Conservation (phyloP, 306 rosid species). For the Cucurbita pepo region DNA sequence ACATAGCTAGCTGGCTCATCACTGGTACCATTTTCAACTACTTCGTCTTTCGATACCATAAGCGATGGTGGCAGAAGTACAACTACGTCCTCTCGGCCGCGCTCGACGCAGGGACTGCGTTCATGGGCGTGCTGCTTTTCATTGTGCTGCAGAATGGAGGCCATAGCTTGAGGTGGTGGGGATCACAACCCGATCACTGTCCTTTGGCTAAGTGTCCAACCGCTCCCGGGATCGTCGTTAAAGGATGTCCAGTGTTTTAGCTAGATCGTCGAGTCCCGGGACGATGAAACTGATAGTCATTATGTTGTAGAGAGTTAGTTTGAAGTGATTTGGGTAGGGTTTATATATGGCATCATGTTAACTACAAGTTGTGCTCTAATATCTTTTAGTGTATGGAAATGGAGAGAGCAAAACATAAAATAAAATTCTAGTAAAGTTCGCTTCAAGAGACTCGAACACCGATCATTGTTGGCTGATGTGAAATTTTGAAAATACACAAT, state of each 20-base stretch:
- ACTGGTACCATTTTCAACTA: slow-evolving; percentile 84
- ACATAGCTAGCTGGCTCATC: slow-evolving; percentile 88
- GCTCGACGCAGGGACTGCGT: slow-evolving; percentile 89
- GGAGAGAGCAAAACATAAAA: neutral
- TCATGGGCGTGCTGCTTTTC: slow-evolving; percentile 86
- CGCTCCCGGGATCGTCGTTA: slow-evolving; percentile 65
- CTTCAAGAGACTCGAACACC: too few relatives aligned
- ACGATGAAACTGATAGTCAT: neutral
- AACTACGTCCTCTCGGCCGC: slow-evolving; percentile 88
- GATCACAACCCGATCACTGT: slow-evolving; percentile 63
- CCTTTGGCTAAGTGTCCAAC: slow-evolving; percentile 88
- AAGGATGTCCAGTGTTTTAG: slow-evolving; percentile 67
- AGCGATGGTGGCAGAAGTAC: slow-evolving; percentile 96
- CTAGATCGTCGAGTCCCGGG: neutral
- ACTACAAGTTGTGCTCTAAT: neutral
- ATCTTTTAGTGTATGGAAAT: neutral
- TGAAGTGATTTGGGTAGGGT: neutral
- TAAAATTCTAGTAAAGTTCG: neutral
- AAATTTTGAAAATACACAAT: too few relatives aligned
- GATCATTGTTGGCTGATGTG: too few relatives aligned
- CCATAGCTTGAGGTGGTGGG: slow-evolving; percentile 72
- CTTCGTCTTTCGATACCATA: slow-evolving; percentile 68
- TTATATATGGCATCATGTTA: neutral
- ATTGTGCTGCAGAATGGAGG: slow-evolving; percentile 64
- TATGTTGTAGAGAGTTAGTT: neutral